Evolutionary conservation across 2,329 filamentous ascomycete genomes (phyloP).

Genomic region (Fusarium goolgardi): DNA sequence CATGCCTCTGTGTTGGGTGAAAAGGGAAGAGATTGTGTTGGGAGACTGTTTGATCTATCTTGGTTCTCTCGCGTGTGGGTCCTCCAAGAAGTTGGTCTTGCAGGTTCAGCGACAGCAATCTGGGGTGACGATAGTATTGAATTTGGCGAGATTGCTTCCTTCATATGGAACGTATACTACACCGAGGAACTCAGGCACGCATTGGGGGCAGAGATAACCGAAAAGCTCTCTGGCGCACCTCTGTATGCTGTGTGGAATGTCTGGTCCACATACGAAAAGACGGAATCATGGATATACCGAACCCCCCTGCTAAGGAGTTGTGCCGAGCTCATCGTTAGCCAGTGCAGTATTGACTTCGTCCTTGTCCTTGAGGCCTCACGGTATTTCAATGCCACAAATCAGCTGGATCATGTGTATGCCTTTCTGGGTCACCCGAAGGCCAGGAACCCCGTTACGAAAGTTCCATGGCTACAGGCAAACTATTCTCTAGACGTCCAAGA

Average conservation of each 20-base stretch:
- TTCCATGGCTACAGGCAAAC: conserved; percentile 13
- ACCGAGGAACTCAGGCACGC: neutral
- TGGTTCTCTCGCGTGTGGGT: conserved; percentile 24
- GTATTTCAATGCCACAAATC: conserved; percentile 22
- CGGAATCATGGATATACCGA: conserved; percentile 7
- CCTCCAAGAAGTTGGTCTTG: conserved; percentile 8
- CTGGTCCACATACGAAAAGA: conserved; percentile 18
- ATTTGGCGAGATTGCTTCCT: conserved; percentile 13
- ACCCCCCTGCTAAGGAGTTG: neutral
- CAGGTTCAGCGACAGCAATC: conserved; percentile 4
- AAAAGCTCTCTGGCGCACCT: conserved; percentile 1
- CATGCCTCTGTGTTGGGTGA: neutral
- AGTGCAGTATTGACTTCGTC: conserved; percentile 14
- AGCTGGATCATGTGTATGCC: conserved; percentile 15
- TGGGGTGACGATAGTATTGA: conserved; percentile 13
- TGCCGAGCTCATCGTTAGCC: neutral
- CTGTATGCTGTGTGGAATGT: conserved; percentile 19
- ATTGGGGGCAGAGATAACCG: neutral
- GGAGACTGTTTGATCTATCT: neutral
- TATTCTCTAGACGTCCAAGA: conserved; percentile 4
- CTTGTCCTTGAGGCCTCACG: conserved; percentile 19
- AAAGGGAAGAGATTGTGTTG: neutral
- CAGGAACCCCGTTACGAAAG: neutral
- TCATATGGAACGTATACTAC: conserved; percentile 15
- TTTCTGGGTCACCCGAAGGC: conserved; percentile 18